phyloP scores from a whole-genome alignment of 176 grass and related monocot genomes.

The Leersia perrieri region DNA sequence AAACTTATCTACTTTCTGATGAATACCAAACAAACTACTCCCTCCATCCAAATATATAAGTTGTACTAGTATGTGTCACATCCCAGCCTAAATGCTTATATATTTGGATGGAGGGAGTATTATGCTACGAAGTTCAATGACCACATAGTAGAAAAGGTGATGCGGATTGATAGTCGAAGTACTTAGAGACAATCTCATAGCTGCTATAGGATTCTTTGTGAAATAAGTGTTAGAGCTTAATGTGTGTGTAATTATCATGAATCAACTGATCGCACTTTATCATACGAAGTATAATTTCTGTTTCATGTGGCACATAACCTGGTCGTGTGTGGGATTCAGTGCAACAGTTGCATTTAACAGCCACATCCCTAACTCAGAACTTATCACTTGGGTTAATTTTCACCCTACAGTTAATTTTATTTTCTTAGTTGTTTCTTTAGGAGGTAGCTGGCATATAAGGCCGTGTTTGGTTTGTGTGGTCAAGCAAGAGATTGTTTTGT shows the following conservation, averaged over 20 bases:
- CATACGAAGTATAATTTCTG: neutral
- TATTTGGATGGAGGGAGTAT: too few species aligned
- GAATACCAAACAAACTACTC: neutral
- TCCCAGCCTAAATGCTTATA: too few species aligned
- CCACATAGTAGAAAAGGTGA: neutral
- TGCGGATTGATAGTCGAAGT: neutral
- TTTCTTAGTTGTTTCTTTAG: neutral
- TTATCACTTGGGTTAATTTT: too few species aligned
- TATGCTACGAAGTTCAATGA: neutral
- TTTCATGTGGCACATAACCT: neutral
- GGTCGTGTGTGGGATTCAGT: neutral
- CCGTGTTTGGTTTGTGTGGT: neutral
- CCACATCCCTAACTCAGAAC: neutral
- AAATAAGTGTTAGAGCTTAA: neutral
- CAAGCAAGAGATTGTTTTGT: neutral
- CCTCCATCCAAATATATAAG: too few species aligned
- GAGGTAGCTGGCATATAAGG: neutral
- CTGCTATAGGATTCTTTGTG: neutral
- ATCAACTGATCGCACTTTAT: neutral
- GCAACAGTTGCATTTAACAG: neutral
- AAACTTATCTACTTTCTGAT: neutral
- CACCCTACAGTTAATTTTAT: neutral
- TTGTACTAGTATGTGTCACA: too few species aligned
- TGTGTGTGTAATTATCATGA: constrained; percentile 4
- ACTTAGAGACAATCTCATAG: neutral